These are phyloP conservation scores for Tulasnella sp. DNA, from an alignment of 768 basidiomycete species.

Conservation along the genomic window DNA sequence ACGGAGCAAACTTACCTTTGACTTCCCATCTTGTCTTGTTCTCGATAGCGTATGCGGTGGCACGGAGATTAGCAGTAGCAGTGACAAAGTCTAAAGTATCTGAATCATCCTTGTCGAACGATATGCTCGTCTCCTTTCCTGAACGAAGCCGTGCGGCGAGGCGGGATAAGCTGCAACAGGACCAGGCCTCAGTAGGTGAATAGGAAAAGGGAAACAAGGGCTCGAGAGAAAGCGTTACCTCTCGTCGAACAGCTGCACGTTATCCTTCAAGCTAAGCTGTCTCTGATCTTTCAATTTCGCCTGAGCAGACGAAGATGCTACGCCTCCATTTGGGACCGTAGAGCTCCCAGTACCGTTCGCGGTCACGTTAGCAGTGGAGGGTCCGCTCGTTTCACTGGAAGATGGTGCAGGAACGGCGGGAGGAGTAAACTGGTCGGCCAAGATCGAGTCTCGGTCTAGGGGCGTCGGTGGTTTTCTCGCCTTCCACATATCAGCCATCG, in stretches of 20 bases:
- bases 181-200: neutral
- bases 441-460: constrained; percentile 71
- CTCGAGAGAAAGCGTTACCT: constrained; percentile 46
- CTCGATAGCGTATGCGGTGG: constrained; percentile 80
- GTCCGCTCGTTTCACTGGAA: constrained; percentile 9
- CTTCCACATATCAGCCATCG: constrained; percentile 97
- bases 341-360: neutral
- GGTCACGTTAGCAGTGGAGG: constrained; percentile 27
- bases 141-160: constrained; percentile 59
- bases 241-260: constrained; percentile 70
- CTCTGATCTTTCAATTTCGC: constrained; percentile 72
- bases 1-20: constrained; percentile 66
- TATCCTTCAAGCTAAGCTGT: constrained; percentile 68
- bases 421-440: constrained; percentile 51
- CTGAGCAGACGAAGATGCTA: neutral
- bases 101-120: constrained; percentile 97
- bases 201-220: neutral
- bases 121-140: constrained; percentile 57
- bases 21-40: constrained; percentile 92
- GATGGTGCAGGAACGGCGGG: constrained; percentile 20
- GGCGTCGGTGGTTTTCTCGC: constrained; percentile 78
- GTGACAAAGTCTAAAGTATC: constrained; percentile 96
- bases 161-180: constrained; percentile 57
- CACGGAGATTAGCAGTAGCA: constrained; percentile 86
- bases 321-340: neutral